Evolutionary conservation across 1,284 basidiomycete species (phyloP), one percentile per base, ranked within the genome.

Genomic region (Violaceomyces palustris): DNA sequence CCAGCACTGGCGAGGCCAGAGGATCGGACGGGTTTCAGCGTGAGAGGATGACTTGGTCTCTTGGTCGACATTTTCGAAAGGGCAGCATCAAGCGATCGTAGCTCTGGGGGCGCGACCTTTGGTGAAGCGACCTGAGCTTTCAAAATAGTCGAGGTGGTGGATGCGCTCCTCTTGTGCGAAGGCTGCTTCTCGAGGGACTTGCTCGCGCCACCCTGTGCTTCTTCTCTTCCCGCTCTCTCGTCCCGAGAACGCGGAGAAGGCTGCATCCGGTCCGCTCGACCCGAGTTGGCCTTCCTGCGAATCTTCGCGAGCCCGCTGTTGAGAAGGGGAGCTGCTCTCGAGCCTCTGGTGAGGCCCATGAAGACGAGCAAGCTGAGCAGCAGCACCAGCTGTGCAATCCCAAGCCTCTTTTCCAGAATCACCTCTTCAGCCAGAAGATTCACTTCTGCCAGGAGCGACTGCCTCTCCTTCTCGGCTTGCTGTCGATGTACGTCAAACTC

Each of bases 291-390:
- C 8, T 15, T 17, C 14, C 31, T 19, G 31, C 52, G 41, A 11
- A 60, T 55, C 21, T 28, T 46, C 23, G 40, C 52, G 18, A 60
- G 47, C 10, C 64, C 52, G 6, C 57, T 50, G 31, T 64, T 53
- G 24, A 65, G 35, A 4, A 62, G 40, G 10, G 64, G 64, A n/a
- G 51, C 61, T 5, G 59, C 36, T n/a, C 56, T 75, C 0, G 85
- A 85, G 1, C 87, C 87, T 6, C 88, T 81, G 3, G 89, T 92
- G 39, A 91, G 77, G 6, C 82, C 82, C 74, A 91, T 83, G 72
- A 91, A 89, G 9, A 90, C 77, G 21, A 91, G 79, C 2, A 92
- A 83, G 0, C 82, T 79, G 2, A 90, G 77, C 2, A 91, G 77
- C 7, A 89, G 79, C 64, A 85, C 81, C 0, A 92, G 78, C 64